Conservation (phyloP, 179 eudicot genomes). For the Silene noctiflora region DNA sequence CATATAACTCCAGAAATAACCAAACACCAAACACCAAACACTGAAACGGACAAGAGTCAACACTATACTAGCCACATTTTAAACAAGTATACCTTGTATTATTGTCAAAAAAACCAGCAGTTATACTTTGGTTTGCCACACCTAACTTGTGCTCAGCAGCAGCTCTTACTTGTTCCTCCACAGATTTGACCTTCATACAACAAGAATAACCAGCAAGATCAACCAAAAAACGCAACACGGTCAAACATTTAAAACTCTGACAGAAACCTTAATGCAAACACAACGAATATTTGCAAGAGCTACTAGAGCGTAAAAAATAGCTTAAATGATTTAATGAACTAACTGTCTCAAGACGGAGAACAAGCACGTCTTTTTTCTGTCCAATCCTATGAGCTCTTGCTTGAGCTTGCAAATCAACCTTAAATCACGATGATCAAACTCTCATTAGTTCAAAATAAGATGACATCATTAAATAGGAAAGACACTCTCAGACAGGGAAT, state of each 20-base stretch:
- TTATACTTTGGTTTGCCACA: slow-evolving; percentile 98
- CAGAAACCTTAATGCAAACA: not conserved
- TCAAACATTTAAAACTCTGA: not conserved
- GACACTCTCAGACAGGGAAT: not conserved
- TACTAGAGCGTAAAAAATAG: not conserved
- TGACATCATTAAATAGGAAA: slow-evolving; percentile 8
- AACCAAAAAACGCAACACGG: not conserved
- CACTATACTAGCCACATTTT: not conserved
- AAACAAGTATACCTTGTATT: slow-evolving; percentile 66
- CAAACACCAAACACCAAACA: not conserved
- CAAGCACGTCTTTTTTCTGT: slow-evolving; percentile 98
- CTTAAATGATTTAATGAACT: slow-evolving; percentile 14
- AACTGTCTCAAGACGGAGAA: slow-evolving; percentile 97
- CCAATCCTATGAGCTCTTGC: slow-evolving; percentile 99
- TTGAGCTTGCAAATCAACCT: slow-evolving; percentile 99
- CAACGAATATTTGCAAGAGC: not conserved
- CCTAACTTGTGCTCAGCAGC: slow-evolving; percentile 99
- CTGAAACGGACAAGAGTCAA: not conserved
- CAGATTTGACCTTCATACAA: slow-evolving; percentile 64
- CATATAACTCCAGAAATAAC: not conserved
- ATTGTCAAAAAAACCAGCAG: slow-evolving; percentile 99
- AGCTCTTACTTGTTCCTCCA: slow-evolving; percentile 99
- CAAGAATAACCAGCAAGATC: not conserved
- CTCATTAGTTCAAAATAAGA: not conserved
- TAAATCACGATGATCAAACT: slow-evolving; percentile 23